Evolutionary conservation across 192 early-diverging fungal genomes (phyloP).

Genomic region (Coemansia sp.): DNA sequence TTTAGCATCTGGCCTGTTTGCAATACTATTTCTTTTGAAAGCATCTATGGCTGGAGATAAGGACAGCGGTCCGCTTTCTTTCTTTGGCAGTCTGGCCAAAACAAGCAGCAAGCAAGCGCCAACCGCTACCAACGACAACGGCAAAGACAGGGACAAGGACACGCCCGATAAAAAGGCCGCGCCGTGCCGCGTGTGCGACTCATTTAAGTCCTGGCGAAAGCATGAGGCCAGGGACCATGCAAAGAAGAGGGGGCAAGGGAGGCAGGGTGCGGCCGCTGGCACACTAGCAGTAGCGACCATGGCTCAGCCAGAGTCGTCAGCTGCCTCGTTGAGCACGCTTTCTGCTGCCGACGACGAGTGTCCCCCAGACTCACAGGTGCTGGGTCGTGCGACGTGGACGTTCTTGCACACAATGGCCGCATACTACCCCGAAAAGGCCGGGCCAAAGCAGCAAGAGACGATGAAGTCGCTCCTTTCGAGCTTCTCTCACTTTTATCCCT

Average conservation of each 20-base stretch:
- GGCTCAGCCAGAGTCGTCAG: neutral
- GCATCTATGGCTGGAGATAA: constrained; percentile 12
- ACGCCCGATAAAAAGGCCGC: constrained; percentile 34
- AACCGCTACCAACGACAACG: neutral
- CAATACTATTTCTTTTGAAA: no score
- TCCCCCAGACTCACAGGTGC: constrained; percentile 75
- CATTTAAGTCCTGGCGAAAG: constrained; percentile 66
- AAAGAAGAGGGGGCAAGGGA: constrained; percentile 20
- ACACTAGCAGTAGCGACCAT: constrained; percentile 11
- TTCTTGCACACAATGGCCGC: constrained; percentile 97
- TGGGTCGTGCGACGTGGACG: constrained; percentile 94
- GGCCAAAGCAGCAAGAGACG: constrained; percentile 62
- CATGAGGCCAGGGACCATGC: constrained; percentile 51
- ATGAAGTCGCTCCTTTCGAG: constrained; percentile 72
- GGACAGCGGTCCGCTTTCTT: neutral
- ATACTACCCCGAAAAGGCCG: constrained; percentile 86
- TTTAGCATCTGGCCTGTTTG: no score
- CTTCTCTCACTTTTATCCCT: constrained; percentile 91
- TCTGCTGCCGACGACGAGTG: constrained; percentile 54
- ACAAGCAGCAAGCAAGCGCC: neutral
- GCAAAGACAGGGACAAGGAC: constrained; percentile 33
- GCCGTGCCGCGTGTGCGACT: constrained; percentile 77
- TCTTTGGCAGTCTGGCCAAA: constrained; percentile 10
- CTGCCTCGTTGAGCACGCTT: constrained; percentile 17
- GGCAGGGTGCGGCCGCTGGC: neutral